phyloP scores from a whole-genome alignment of 2,329 filamentous ascomycete species.

The Shiraia bambusicola region DNA sequence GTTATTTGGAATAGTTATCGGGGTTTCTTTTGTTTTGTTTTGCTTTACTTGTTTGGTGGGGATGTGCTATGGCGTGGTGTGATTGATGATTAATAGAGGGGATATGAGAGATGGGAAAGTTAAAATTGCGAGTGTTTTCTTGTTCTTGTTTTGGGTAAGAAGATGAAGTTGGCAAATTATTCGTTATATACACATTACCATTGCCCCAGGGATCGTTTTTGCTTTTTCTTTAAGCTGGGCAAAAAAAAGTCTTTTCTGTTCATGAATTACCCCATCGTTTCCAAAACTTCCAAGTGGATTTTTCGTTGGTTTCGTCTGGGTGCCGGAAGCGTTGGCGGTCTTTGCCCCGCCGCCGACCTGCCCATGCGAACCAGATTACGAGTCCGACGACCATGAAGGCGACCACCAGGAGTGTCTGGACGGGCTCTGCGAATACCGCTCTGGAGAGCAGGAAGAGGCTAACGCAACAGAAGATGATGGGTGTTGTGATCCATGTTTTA shows the following conservation, averaged over 20 bases:
- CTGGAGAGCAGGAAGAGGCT: constrained; percentile 87
- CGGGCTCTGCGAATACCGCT: constrained; percentile 84
- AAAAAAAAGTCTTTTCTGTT: not conserved
- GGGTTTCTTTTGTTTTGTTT: no score
- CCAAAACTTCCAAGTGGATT: constrained; percentile 50
- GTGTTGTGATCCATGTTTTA: constrained; percentile 93
- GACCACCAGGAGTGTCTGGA: constrained; percentile 86
- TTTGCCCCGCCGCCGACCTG: constrained; percentile 55
- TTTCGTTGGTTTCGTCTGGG: constrained; percentile 20
- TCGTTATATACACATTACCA: not conserved
- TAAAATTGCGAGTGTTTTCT: no score
- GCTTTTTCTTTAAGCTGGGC: no score
- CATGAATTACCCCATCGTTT: constrained; percentile 41
- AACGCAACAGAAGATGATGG: constrained; percentile 97
- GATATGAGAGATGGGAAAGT: no score
- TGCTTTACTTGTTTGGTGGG: no score
- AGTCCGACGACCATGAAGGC: constrained; percentile 81
- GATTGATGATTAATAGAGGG: no score
- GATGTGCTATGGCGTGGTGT: no score
- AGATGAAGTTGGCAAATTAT: constrained; percentile 2
- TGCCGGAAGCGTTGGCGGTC: constrained; percentile 29
- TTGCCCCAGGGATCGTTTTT: no score
- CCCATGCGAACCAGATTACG: constrained; percentile 85
- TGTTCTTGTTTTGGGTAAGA: not conserved
- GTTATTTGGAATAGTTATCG: no score